These are phyloP conservation scores for Buddleja alternifolia DNA, from an alignment of 257 asterid genomes.

Conservation along the genomic window DNA sequence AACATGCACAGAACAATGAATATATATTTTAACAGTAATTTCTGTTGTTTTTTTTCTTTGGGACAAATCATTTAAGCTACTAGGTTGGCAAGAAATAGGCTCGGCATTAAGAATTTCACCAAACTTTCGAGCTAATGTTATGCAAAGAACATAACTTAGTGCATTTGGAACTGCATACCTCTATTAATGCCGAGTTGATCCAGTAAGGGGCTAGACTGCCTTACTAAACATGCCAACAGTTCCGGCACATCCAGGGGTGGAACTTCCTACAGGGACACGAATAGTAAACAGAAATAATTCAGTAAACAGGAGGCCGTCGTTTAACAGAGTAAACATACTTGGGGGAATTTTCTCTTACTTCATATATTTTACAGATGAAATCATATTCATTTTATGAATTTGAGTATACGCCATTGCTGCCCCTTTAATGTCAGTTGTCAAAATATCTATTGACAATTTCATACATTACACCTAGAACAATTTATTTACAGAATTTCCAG, in stretches of 20 bases:
- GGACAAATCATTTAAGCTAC: conserved; percentile 7
- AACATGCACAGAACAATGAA: background rate
- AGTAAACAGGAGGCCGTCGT: conserved; percentile 2
- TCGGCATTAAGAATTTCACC: conserved; percentile 4
- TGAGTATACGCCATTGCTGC: background rate
- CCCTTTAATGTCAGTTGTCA: background rate
- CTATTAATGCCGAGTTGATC: conserved; percentile 88
- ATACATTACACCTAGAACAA: conserved; percentile 14
- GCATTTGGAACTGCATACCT: conserved; percentile 53
- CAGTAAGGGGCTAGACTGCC: conserved; percentile 92
- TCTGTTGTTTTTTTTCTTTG: background rate
- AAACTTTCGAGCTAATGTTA: background rate
- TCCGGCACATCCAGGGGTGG: conserved; percentile 95
- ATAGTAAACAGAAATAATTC: conserved; percentile 22
- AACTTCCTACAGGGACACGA: conserved; percentile 62
- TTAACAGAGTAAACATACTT: background rate
- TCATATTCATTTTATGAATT: conserved; percentile 6
- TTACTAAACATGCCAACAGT: conserved; percentile 83
- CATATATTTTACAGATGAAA: background rate
- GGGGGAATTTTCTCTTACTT: background rate
- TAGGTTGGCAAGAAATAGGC: conserved; percentile 11
- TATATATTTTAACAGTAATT: background rate
- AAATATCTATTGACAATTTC: background rate
- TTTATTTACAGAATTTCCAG: background rate
- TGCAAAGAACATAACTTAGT: conserved; percentile 21